Base-by-base conservation (phyloP, 1,284 basidiomycete genomes). In the Acaromyces ingoldii region DNA sequence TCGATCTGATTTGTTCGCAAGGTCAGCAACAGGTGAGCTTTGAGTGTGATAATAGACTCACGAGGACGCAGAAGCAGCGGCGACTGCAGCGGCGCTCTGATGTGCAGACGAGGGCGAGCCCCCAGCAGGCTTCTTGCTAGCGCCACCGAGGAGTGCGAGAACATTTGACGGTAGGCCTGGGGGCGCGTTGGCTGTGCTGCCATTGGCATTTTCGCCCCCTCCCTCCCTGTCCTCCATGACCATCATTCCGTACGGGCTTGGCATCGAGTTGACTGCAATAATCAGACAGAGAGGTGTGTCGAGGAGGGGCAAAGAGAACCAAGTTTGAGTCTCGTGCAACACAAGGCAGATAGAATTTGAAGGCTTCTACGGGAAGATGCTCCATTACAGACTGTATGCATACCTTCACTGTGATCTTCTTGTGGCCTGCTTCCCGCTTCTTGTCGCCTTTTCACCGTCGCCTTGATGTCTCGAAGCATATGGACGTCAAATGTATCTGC, bases 401-500 rank as follows among this genome's bases (percentile, higher is more conserved):
- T 28, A 22, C 17, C 42, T 26, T 45, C 4, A 45, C 19, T 45
- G 4, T 28, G 10, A 5, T 25, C 13, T 4, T 29, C 29, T 7
- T 15, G 17, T 25, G n/a, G 4, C 28, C 40, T 22, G 21, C 21
- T n/a, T 15, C n/a, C n/a, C 28, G n/a, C 40, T 6, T 24, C 42
- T 11, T 13, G 39, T 26, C 26, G 41, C 19, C 13, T 24, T 9
- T 13, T 42, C n/a, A 22, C 29, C 46, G 13, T 34, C 9, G 17
- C 52, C 45, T n/a, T 44, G 48, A 63, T 51, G 7, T 43, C 31
- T 42, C 49, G 39, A n/a, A 67, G 51, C 19, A 64, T 28, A 17
- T 43, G 44, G 6, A 47, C n/a, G n/a, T 53, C 40, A 44, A 67
- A 67, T 11, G 65, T 65, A 3, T 36, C 49, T 0, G 63, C 60